A percentile compares a stretch with the other conserved stretches of the same genome.
Conservation (phyloP, 176 grass and related monocot species). For the Musa itinerans region DNA sequence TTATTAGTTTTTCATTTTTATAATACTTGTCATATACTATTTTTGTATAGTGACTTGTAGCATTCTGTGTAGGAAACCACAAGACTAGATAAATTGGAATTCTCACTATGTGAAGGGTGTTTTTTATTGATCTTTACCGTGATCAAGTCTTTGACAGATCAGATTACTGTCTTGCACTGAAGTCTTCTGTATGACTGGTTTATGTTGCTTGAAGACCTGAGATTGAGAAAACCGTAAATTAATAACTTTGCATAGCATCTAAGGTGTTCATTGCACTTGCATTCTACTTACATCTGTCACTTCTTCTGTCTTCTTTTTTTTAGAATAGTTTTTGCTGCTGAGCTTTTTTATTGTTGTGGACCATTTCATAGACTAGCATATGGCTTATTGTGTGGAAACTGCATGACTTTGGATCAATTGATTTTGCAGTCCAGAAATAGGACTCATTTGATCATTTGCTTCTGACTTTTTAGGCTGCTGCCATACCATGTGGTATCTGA, state of each 20-base stretch:
- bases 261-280: not conserved
- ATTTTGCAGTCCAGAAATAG: not conserved
- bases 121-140: not conserved
- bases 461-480: constrained; percentile 47
- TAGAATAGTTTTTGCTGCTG: constrained; percentile 2
- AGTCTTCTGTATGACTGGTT: not conserved
- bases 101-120: not conserved
- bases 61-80: not conserved
- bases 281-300: not conserved
- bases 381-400: not conserved
- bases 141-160: not conserved
- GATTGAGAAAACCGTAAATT: not conserved
- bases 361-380: not conserved
- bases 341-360: not conserved
- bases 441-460: not conserved
- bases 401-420: too few relatives aligned
- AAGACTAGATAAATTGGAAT: not conserved
- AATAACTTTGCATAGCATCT: too few relatives aligned
- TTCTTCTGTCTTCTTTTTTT: not conserved
- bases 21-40: not conserved
- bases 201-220: not conserved
- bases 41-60: not conserved
- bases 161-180: not conserved
- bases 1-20: not conserved
- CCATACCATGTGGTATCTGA: constrained; percentile 96